Base-by-base conservation (phyloP, 768 basidiomycete species). In the Suillus ampliporus region DNA sequence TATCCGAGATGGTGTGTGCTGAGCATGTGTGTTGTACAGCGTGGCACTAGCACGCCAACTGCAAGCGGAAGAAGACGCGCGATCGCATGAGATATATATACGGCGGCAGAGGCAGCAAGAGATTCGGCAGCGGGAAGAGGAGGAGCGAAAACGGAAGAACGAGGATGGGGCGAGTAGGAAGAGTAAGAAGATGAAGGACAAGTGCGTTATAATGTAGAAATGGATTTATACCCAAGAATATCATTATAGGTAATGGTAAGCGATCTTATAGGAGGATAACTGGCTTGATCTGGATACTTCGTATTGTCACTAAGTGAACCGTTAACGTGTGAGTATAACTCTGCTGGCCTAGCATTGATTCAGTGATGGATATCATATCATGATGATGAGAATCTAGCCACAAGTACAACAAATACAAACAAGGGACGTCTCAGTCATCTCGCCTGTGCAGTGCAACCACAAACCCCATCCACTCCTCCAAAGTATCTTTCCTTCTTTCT, bases 11-110 rank as follows among this genome's bases (percentile, higher is more conserved):
- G 51, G 11, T 48, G 54, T 48, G 54, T 59, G 43, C 23, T 61
- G n/a, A 46, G n/a, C 56, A 35, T 50, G 11, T 46, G 13, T 17
- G 28, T 37, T 52, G 7, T 52, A 19, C 68, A 94, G 90, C 69
- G 82, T 80, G 38, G 86, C 83, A 8, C 80, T 96, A 1, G 95
- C 95, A 4, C 81, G 80, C 52, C 89, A 89, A 64, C 76, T 97
- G 2, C 95, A 96, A 71, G 85, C 84, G 1, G 91, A 94, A 66
- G 95, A 96, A 74, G 88, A 96, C 48, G 81, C 80, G 4, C 75
- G 77, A 7, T 84, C 83, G 0, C 77, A 77, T 4, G 72, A 76
- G 37, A 74, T 79, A 54, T 76, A 79, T 14, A 70, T 74, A 57
- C 61, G 71, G 2, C 75, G 69, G 4, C 72, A 74, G 51, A 72